Evolutionary conservation across 352 stramenopile genomes (phyloP), one percentile per base, ranked within the genome.

Genomic region (Phytophthora pluvialis): DNA sequence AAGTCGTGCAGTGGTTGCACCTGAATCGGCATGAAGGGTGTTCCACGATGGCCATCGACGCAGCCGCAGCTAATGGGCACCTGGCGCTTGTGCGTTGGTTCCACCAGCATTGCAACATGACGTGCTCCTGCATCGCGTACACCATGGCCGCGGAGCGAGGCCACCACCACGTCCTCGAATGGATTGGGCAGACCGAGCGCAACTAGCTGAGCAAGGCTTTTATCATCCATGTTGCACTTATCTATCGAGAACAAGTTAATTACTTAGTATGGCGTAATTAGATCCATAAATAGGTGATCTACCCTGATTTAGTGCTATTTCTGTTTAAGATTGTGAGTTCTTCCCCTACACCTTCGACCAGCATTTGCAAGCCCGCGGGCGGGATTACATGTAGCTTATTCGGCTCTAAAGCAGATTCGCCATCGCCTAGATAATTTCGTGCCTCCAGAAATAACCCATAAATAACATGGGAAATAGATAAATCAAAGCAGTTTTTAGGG

Each of bases 1-100:
- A 70, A 1, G 48, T 70, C 16, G 54, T 70, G 29, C 60, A 70
- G 36, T 74, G 60, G 66, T 13, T 74, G n/a, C 40, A 64, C 11
- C 3, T 47, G 31, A 65, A 73, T 39, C 59, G 59, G 13, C 25
- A 29, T 16, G 58, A 72, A 45, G 64, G 64, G 11, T 59, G 58
- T 16, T 72, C 64, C 3, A 64, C 44, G 0, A 64, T 72, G 50
- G 51, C 58, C 5, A 72, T 72, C 28, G 64, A 68, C 13, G 16
- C 44, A 9, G 65, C 65, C 4, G 65, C 60, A 25, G 28, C 46
- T 4, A 73, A 59, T 42, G 65, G 65, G 2, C 52, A 73, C n/a
- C 36, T 70, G 13, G 11, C 62, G 1, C 31, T 73, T 1, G 60
- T 73, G 26, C 59, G 29, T 12, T 73, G 65, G 58, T 52, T 73